Evolutionary conservation across 2,329 filamentous ascomycete genomes (phyloP), one percentile per base, ranked within the genome.

Genomic region (Diplodia corticola): DNA sequence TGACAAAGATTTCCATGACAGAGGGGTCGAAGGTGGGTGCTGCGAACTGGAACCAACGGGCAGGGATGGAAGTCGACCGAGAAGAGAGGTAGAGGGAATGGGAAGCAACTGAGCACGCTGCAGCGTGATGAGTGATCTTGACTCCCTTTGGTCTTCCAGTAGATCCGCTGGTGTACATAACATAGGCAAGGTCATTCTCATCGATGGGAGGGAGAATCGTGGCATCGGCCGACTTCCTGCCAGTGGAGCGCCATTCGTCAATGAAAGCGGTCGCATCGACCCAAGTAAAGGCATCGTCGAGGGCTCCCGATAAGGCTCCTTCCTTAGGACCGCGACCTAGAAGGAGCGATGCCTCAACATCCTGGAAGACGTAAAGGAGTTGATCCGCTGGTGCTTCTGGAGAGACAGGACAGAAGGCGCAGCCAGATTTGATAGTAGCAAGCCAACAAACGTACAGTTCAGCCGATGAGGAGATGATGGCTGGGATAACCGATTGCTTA

Each of bases 1-100:
- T 83, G 71, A 92, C 96, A 74, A 96, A 94, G 13, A 96, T 93
- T 72, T 96, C 93, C 73, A 96, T 96, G 0, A 96, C 90, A 0
- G 92, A 96, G 2, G 96, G 84, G 73, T 96, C 91, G 73, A 96
- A 96, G 0, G 89, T 90, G 73, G 93, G 91, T 0, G 91, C 94
- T 72, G 91, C 95, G 2, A 91, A 87, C 76, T 96, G 93, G 0
- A 97, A 80, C 37, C 96, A 80, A n/a, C 88, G 85, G 0, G 88
- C 85, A 1, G 75, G 75, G 0, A 73, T 67, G 1, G 78, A 73
- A 0, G 80, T 79, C 0, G 91, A 89, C 17, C 64, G 48, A 15
- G 28, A 24, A 35, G 64, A 51, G 33, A 68, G 44, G 72, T 96
- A 96, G 0, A 91, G 79, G 1, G 82, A 79, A 3, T 84, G 82